phyloP scores from a whole-genome alignment of 2,329 filamentous ascomycete species.

The Pyricularia sp. region DNA sequence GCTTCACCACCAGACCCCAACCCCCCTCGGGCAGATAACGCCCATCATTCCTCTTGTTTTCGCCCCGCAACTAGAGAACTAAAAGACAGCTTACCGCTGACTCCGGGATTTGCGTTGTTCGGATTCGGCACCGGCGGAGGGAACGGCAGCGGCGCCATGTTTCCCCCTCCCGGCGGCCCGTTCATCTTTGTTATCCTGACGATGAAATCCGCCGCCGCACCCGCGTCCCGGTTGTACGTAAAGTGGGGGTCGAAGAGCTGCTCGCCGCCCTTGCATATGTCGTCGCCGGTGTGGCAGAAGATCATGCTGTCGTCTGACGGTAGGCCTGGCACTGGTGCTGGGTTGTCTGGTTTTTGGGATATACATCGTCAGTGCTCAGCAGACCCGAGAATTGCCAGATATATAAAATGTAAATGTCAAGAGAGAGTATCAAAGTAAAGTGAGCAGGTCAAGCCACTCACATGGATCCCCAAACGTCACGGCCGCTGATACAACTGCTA shows the following conservation, averaged over 20 bases:
- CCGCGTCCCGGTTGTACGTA: conserved; percentile 3
- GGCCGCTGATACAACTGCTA: background rate
- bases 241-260: conserved; percentile 5
- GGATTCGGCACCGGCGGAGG: background rate
- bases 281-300: conserved; percentile 9
- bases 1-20: background rate
- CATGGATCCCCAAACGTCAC: conserved; percentile 5
- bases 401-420: background rate
- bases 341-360: conserved; percentile 7
- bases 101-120: background rate
- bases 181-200: conserved; percentile 1
- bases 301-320: conserved; percentile 8
- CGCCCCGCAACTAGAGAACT: background rate
- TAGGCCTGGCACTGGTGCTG: conserved; percentile 8
- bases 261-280: conserved; percentile 8
- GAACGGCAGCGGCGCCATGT: background rate
- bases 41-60: background rate
- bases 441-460: background rate
- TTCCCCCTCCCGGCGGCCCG: background rate
- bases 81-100: background rate
- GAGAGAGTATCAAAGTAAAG: background rate
- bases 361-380: background rate
- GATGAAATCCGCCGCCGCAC: conserved; percentile 3
- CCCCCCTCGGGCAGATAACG: no score
- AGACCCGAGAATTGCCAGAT: background rate